Conservation (phyloP, 805 yeast genomes). For the Kazachstania taianensis region DNA sequence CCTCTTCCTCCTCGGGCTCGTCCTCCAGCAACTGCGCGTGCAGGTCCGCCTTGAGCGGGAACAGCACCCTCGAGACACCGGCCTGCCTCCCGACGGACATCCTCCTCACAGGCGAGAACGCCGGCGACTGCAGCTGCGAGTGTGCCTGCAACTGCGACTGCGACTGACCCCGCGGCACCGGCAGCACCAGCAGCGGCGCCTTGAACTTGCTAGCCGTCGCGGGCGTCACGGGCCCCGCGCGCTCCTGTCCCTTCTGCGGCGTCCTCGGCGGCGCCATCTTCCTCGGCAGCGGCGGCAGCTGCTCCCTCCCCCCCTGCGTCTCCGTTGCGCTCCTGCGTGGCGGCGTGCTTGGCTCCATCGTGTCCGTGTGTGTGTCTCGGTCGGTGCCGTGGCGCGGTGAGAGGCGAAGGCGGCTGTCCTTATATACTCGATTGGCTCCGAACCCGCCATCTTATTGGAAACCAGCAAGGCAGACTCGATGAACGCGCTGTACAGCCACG, state of each 20-base stretch:
- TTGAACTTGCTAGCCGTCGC: slow-evolving; percentile 14
- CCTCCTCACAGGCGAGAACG: slow-evolving; percentile 21
- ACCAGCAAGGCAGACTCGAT: no score
- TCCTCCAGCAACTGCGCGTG: slow-evolving; percentile 3
- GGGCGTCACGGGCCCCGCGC: slow-evolving; percentile 18
- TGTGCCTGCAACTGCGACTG: no score
- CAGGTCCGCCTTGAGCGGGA: slow-evolving; percentile 13
- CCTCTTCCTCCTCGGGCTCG: slow-evolving; percentile 3
- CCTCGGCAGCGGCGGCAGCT: slow-evolving; percentile 1
- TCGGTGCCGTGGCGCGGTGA: not conserved
- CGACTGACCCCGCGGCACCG: no score
- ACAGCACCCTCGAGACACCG: slow-evolving; percentile 20
- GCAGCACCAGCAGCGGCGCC: not conserved
- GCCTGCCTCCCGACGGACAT: slow-evolving; percentile 4
- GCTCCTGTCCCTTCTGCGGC: slow-evolving; percentile 6
- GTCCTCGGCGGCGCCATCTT: slow-evolving; percentile 8
- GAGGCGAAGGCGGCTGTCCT: not conserved
- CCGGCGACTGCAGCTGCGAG: slow-evolving; percentile 23
- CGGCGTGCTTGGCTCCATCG: not conserved
- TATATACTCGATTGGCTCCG: not conserved
- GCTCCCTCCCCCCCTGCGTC: no score
- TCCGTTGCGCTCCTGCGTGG: no score
- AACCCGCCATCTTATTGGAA: not conserved
- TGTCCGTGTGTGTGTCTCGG: not conserved
- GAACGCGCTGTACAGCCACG: slow-evolving; percentile 88